Base-by-base conservation (phyloP, 352 stramenopile species). In the Phytophthora crassamura region DNA sequence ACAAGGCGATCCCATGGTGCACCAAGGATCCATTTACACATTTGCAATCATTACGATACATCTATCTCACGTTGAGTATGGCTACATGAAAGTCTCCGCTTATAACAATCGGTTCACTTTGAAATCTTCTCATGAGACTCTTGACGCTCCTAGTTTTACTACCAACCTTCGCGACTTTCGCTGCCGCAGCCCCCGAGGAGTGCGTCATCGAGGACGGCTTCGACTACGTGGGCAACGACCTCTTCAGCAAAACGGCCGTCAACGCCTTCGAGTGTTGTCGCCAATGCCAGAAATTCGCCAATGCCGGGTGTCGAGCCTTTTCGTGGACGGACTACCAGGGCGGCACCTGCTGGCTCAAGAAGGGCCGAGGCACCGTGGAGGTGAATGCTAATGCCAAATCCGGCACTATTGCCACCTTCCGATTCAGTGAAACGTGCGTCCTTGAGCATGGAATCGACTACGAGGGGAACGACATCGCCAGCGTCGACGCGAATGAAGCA, bases 271-370 rank as follows among this genome's bases (percentile, higher is more conserved):
- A 64, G 47, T 78, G 62, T 59, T 81, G 73, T 25, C 39, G 54
- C n/a, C 51, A 72, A 6, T 78, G 69, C 36, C 38, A 55, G 20
- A 9, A 40, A 12, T 50, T 43, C 56, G 48, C 57, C 11, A n/a
- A 30, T 22, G 39, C 41, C 11, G 62, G 69, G 12, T 85, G 74
- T 59, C 60, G 72, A 40, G 78, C 74, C 5, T 86, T 67, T 51
- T 77, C 80, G 36, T 91, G 78, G 78, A 82, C 54, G n/a, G 63
- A 64, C 51, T 59, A 58, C 40, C 69, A 76, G 33, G 76, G 76
- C 12, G 75, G 79, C 16, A 87, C 72, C 5, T 88, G 77, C 54
- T 90, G 73, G 72, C 65, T 90, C 65, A 90, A 90, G 65, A 86
- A 53, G 25, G 66, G 55, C 7, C 68, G 67, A n/a, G 69, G 69